Evolutionary conservation across 148 eudicot genomes (phyloP), one percentile per base, ranked within the genome.

Genomic region (Rhododendron molle): DNA sequence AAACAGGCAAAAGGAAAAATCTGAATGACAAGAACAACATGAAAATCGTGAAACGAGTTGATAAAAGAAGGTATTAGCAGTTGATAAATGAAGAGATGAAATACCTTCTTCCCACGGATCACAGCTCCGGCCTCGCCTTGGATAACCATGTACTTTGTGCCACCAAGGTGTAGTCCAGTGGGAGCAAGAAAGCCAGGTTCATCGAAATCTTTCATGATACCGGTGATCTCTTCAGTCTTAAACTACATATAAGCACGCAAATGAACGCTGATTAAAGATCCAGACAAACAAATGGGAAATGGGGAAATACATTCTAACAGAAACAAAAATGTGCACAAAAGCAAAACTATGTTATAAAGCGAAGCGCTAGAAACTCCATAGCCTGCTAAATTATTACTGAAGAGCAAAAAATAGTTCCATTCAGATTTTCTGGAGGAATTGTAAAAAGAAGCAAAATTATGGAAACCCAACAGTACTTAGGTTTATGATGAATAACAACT

Each of bases 71-170:
- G 49, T 46, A 46, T 46, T 9, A 46, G 49, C 49, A 46, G 49
- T 46, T 46, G 49, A 46, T 46, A 46, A 46, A 46, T 9, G n/a
- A 16, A 50, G 38, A 46, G 69, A 76, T 36, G 7, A 50, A 21
- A 7, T 82, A 91, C 93, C 93, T 91, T 91, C 85, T 91, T 91
- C 69, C 93, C 93, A 67, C 92, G 89, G 47, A 90, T 91, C 9
- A 91, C 91, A 43, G 90, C 90, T 60, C 89, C 86, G 43, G 94
- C 84, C 83, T 91, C 93, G 0, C 93, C 92, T 88, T 91, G 93
- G 65, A 91, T 91, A 13, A 90, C 92, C 93, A 92, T 90, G 88
- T 89, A 92, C 83, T 92, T 92, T 3, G 87, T 67, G 56, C 93
- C 92, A 72, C 89, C 93, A 83, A 92, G 91, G 85, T 85, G 81